A percentile compares a stretch with the other conserved stretches of the same genome.
Conservation (phyloP, 2,329 filamentous ascomycete species). For the Aureobasidium sp. region DNA sequence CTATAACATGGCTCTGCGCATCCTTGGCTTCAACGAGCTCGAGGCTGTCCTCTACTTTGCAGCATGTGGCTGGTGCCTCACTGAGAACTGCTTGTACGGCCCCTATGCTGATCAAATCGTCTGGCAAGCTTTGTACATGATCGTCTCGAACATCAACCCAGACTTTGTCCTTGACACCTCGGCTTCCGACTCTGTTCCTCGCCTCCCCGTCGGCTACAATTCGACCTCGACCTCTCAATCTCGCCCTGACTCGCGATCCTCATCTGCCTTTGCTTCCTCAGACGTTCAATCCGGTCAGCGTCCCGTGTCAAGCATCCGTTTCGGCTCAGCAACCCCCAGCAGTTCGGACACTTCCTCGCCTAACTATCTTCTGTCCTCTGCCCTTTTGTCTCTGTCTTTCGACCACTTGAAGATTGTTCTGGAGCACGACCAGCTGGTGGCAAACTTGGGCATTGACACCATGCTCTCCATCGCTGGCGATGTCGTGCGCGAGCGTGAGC, state of each 20-base stretch:
- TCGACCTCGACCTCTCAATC: neutral
- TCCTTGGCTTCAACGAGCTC: slow-evolving; percentile 54
- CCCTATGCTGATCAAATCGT: slow-evolving; percentile 51
- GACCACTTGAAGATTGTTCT: slow-evolving; percentile 58
- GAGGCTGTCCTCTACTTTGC: slow-evolving; percentile 53
- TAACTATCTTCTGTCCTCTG: slow-evolving; percentile 53
- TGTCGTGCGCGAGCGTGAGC: slow-evolving; percentile 1
- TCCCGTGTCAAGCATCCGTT: slow-evolving; percentile 56
- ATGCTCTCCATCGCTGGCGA: slow-evolving; percentile 1
- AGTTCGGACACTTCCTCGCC: slow-evolving; percentile 35
- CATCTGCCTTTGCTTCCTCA: neutral
- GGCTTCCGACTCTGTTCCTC: slow-evolving; percentile 42
- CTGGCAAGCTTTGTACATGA: slow-evolving; percentile 50
- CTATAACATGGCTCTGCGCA: slow-evolving; percentile 49
- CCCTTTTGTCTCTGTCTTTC: slow-evolving; percentile 65
- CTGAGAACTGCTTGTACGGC: slow-evolving; percentile 37
- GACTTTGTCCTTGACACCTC: slow-evolving; percentile 54
- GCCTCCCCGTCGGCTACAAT: slow-evolving; percentile 32
- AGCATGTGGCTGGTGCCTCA: neutral
- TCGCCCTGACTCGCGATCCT: slow-evolving; percentile 2
- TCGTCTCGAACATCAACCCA: slow-evolving; percentile 53
- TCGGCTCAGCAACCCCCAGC: slow-evolving; percentile 54
- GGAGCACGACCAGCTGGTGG: slow-evolving; percentile 52
- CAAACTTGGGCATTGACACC: slow-evolving; percentile 28
- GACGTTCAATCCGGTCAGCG: slow-evolving; percentile 33